Evolutionary conservation across 345 rosid genomes (phyloP).

Genomic region (Punica granatum): DNA sequence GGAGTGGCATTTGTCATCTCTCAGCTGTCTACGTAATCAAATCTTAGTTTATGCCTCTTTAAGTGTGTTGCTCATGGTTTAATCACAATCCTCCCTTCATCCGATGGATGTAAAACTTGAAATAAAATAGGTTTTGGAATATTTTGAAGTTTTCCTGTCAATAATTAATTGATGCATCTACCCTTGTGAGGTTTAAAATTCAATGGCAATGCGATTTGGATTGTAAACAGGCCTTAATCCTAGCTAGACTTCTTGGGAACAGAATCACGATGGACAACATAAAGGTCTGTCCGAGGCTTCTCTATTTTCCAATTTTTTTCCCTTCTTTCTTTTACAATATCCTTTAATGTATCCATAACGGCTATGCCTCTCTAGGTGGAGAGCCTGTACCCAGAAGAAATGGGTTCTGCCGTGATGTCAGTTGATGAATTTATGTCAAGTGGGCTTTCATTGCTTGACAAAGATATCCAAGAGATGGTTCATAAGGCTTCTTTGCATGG

Average conservation of each 20-base stretch:
- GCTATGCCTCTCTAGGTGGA: slow-evolving; percentile 42
- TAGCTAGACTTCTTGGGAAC: slow-evolving; percentile 83
- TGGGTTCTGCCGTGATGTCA: slow-evolving; percentile 62
- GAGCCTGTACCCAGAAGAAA: slow-evolving; percentile 77
- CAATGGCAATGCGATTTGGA: slow-evolving; percentile 10
- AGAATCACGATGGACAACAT: slow-evolving; percentile 58
- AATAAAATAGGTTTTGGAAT: not conserved
- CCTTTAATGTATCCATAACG: not conserved
- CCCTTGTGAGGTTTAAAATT: not conserved
- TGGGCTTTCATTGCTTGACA: slow-evolving; percentile 61
- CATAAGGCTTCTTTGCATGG: slow-evolving; percentile 60
- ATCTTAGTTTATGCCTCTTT: too few relatives aligned
- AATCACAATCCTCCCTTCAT: too few relatives aligned
- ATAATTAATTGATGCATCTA: not conserved
- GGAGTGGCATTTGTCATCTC: too few relatives aligned
- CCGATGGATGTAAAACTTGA: too few relatives aligned
- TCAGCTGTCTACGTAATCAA: too few relatives aligned
- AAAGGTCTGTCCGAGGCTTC: slow-evolving; percentile 33
- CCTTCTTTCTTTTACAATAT: not conserved
- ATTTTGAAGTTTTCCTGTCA: not conserved
- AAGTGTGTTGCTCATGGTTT: too few relatives aligned
- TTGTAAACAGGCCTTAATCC: slow-evolving; percentile 68
- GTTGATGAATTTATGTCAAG: slow-evolving; percentile 57
- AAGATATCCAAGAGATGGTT: slow-evolving; percentile 53
- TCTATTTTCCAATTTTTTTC: not conserved